Evolutionary conservation across 2,329 filamentous ascomycete genomes (phyloP).

Genomic region (Scedosporium boydii): DNA sequence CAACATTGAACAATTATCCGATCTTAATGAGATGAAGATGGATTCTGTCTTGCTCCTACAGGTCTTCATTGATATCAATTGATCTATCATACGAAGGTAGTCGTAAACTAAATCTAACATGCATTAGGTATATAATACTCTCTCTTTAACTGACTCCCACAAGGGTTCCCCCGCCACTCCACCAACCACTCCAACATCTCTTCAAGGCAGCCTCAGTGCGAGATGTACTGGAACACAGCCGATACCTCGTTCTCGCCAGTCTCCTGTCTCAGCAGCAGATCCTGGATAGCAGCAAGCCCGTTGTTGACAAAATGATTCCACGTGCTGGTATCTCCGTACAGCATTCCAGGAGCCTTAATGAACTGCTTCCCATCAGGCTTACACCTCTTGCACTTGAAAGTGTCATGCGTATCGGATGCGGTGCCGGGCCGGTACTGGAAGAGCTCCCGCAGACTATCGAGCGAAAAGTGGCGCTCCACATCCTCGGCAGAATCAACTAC

Average conservation of each 20-base stretch:
- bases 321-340: constrained; percentile 97
- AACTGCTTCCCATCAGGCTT: constrained; percentile 77
- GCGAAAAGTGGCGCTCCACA: constrained; percentile 90
- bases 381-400: constrained; percentile 96
- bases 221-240: constrained; percentile 97
- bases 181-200: no score
- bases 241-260: constrained; percentile 70
- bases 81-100: background rate
- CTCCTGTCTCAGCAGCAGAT: constrained; percentile 83
- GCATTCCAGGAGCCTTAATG: constrained; percentile 85
- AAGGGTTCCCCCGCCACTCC: background rate
- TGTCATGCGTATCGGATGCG: constrained; percentile 90
- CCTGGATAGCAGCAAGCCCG: constrained; percentile 74
- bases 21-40: no score
- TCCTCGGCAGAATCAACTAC: constrained; percentile 96
- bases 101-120: background rate
- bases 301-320: constrained; percentile 97
- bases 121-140: background rate
- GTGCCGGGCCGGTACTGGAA: constrained; percentile 88
- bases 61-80: no score
- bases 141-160: background rate
- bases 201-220: constrained; percentile 43
- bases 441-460: constrained; percentile 82
- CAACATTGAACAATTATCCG: no score
- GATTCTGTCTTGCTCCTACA: no score